Base-by-base conservation (phyloP, 768 basidiomycete genomes). In the Leccinum uliginosum region DNA sequence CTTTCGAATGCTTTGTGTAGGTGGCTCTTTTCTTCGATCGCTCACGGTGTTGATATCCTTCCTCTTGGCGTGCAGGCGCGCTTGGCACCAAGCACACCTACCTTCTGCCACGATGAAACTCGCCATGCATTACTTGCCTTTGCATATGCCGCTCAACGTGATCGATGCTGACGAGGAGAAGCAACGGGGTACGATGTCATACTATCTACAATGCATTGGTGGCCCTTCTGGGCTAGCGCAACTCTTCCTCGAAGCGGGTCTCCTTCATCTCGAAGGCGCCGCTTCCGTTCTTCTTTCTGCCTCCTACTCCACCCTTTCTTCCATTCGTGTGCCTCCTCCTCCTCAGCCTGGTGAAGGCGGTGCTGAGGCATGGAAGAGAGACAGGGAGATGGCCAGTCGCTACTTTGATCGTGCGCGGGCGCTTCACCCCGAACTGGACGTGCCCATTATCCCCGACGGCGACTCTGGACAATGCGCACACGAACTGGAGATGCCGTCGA, bases 1-100 rank as follows among this genome's bases (percentile, higher is more conserved):
- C 90, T 4, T 92, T 92, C 60, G 89, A 91, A 73, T 89, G 80
- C 62, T 89, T 91, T 62, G 69, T 89, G 89, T 87, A 65, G 67
- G 89, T 79, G 35, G 11, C 21, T 43, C 11, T 34, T 46, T 44
- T 6, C 3, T 46, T 14, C 23, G 8, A 44, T 23, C 15, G 50
- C 40, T 47, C 49, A 30, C 6, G 14, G 35, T 46, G 12, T 29
- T 56, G 32, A 57, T 49, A 7, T 48, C 14, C 47, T 43, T 26
- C 43, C 45, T 46, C 45, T 46, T 15, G 45, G 56, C 17, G 38
- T 47, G 11, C 62, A 92, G 90, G 60, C 89, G 89, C 50, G 88
- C 89, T 32, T 92, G 90, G 90, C 85, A 85, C 52, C 87, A 87
- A 68, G 82, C 85, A 3, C 87, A 83, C 67, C 75, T 85, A 6